Percentiles rank a stretch among this genome's conserved stretches.
These are phyloP conservation scores for Xylaria sp. DNA, from an alignment of 2,329 filamentous ascomycete genomes.

Conservation along the genomic window DNA sequence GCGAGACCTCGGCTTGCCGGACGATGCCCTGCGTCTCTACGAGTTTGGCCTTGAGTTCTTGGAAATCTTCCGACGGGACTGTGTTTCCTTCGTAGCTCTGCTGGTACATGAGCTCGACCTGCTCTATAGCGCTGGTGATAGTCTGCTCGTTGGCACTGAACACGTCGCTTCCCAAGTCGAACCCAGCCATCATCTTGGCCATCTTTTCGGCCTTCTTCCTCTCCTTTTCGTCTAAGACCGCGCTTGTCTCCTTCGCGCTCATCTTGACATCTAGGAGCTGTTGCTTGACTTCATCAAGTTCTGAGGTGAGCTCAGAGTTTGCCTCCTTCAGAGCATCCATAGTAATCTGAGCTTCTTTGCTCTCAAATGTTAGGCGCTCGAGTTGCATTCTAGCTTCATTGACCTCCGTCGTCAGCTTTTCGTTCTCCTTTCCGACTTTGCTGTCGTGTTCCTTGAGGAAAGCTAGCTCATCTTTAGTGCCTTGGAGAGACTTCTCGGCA, in stretches of 20 bases:
- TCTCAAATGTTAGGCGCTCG: conserved; percentile 90
- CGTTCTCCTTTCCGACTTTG: conserved; percentile 83
- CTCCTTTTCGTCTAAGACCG: conserved; percentile 92
- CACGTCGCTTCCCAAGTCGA: conserved; percentile 86
- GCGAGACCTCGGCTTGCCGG: conserved; percentile 82
- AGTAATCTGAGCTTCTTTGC: conserved; percentile 93
- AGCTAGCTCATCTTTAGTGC: conserved; percentile 78
- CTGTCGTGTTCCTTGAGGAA: conserved; percentile 81
- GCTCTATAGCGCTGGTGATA: conserved; percentile 77
- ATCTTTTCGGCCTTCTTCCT: conserved; percentile 98
- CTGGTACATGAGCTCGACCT: conserved; percentile 73
- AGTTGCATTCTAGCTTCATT: conserved; percentile 96
- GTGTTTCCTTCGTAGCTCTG: conserved; percentile 70
- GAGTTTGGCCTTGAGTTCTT: conserved; percentile 69
- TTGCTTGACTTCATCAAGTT: conserved; percentile 93
- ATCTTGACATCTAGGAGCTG: conserved; percentile 94
- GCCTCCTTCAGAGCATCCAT: conserved; percentile 98
- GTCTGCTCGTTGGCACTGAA: conserved; percentile 90
- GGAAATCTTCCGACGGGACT: conserved; percentile 75
- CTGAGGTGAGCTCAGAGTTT: conserved; percentile 83
- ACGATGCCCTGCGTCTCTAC: conserved; percentile 89
- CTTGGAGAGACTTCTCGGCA: conserved; percentile 73
- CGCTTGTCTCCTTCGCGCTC: conserved; percentile 88
- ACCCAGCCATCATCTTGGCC: conserved; percentile 99
- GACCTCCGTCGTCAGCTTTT: conserved; percentile 75